Percentiles rank a stretch among this genome's conserved stretches.
These are phyloP conservation scores for Rosa multiflora DNA, from an alignment of 306 rosid genomes.

Conservation along the genomic window DNA sequence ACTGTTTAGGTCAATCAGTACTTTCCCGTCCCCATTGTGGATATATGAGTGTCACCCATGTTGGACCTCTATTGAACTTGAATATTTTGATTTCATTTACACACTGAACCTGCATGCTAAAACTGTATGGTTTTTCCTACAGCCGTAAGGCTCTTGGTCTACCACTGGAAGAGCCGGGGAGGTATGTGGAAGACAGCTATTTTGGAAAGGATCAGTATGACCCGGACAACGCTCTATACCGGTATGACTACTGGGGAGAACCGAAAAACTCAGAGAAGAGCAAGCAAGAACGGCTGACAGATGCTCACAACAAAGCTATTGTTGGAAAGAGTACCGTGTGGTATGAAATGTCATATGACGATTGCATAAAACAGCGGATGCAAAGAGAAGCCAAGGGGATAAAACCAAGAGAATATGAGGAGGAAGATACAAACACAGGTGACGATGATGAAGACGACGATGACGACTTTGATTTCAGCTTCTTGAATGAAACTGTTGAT, in stretches of 20 bases:
- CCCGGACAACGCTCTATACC: conserved; percentile 76
- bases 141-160: conserved; percentile 85
- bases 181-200: conserved; percentile 67
- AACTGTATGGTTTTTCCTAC: conserved; percentile 13
- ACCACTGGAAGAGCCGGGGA: conserved; percentile 97
- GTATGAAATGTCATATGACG: conserved; percentile 81
- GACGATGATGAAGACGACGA: conserved; percentile 32
- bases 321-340: conserved; percentile 70
- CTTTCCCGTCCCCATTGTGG: not conserved
- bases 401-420: conserved; percentile 17
- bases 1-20: not conserved
- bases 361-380: conserved; percentile 50
- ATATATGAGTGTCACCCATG: not conserved
- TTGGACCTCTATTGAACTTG: not conserved
- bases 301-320: conserved; percentile 79
- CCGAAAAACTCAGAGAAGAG: conserved; percentile 96
- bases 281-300: conserved; percentile 66
- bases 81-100: not conserved
- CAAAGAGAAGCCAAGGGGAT: conserved; percentile 54
- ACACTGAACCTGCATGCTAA: not conserved
- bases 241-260: conserved; percentile 95
- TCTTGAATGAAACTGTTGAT: conserved; percentile 38
- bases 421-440: conserved; percentile 25
- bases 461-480: conserved; percentile 65
- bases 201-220: conserved; percentile 78